phyloP scores from a whole-genome alignment of 257 asterid species.

The Verbascum thapsus region DNA sequence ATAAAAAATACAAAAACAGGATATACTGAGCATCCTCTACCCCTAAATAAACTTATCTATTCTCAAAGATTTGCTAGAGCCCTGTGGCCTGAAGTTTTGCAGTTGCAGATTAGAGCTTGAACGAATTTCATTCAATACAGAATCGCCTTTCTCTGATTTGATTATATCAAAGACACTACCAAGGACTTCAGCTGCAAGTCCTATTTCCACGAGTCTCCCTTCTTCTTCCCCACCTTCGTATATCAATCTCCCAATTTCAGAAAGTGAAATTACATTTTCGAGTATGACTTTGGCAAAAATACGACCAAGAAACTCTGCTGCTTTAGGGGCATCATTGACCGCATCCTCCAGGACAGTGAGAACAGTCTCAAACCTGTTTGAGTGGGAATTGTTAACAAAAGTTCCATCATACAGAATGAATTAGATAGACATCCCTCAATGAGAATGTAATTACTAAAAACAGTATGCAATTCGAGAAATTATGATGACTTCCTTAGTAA shows the following conservation, averaged over 20 bases:
- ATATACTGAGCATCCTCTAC: conserved; percentile 27
- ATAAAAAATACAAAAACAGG: too few relatives aligned
- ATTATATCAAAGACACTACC: conserved; percentile 50
- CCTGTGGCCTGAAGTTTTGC: conserved; percentile 52
- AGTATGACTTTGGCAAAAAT: conserved; percentile 46
- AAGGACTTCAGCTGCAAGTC: conserved; percentile 64
- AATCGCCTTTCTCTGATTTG: conserved; percentile 61
- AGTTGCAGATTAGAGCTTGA: conserved; percentile 47
- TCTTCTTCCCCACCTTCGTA: conserved; percentile 59
- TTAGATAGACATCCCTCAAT: too few relatives aligned
- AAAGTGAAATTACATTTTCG: conserved; percentile 48
- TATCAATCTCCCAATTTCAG: conserved; percentile 49
- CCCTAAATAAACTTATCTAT: conserved; percentile 49
- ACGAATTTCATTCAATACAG: conserved; percentile 50
- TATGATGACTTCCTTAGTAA: too few relatives aligned
- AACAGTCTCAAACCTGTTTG: conserved; percentile 60
- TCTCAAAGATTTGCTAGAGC: conserved; percentile 34
- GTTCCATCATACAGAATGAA: conserved; percentile 17
- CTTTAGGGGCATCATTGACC: conserved; percentile 70
- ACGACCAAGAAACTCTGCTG: conserved; percentile 60
- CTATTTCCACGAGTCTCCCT: conserved; percentile 53
- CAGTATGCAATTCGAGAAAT: too few relatives aligned
- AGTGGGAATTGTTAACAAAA: conserved; percentile 1
- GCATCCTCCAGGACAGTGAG: conserved; percentile 62
- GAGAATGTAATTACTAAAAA: too few relatives aligned